Evolutionary conservation across 331 rosid species (phyloP), one percentile per base, ranked within the genome.

Genomic region (Quercus tomentella): DNA sequence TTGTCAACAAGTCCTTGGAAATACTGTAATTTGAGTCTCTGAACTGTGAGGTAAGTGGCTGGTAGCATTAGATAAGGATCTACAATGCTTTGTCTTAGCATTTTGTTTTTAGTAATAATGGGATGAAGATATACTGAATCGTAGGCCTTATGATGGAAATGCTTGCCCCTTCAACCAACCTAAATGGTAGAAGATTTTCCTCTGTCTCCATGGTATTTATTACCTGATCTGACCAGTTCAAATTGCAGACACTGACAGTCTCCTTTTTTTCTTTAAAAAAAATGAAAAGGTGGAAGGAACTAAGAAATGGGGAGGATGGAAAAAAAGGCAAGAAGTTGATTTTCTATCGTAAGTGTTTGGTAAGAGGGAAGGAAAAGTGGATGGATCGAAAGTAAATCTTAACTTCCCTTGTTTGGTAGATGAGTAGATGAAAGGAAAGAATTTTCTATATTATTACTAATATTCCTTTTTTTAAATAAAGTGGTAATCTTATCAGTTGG

Each of bases 231-330:
- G 21, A 55, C 18, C 23, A 18, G 10, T 55, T 55, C 60, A 20
- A 55, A 55, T 55, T 55, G 60, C 10, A 16, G 21, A 55, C 23
- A 4, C 8, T 5, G 5, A 55, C 54, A 12, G 54, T 49, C n/a
- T 55, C 0, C 0, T 55, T 55, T 15, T n/a, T n/a, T n/a, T n/a
- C 5, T 55, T 7, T 1, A 5, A 16, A 2, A 18, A 1, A 2
- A 55, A 23, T 9, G 30, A 11, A 21, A 60, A 23, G 25, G 14
- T 60, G 31, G 25, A 10, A 21, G 7, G 5, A 60, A 60, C 31
- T 2, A 14, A 25, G 1, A 60, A 10, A 60, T 23, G 5, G 54
- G 54, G 54, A 49, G 54, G 54, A 49, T 49, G 54, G 54, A 49
- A 49, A 45, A 45, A 49, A 49, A 49, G 54, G 54, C 54, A 49